A percentile compares a stretch with the other conserved stretches of the same genome.
These are phyloP conservation scores for Colletotrichum sp. DNA, from an alignment of 2,329 filamentous ascomycete genomes.

Conservation along the genomic window DNA sequence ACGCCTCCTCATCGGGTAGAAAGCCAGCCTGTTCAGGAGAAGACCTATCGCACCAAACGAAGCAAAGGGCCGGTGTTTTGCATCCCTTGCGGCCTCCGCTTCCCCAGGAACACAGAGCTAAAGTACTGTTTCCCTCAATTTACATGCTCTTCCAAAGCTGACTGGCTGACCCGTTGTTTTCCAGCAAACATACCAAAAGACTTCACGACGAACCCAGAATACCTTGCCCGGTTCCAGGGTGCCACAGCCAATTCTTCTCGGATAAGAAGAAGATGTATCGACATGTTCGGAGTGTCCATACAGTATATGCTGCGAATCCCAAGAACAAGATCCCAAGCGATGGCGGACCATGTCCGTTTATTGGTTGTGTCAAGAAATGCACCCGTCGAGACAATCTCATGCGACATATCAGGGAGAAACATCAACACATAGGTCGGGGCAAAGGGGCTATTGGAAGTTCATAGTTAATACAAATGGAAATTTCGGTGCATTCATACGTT, in stretches of 20 bases:
- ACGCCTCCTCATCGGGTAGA: neutral
- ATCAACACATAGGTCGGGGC: neutral
- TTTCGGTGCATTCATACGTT: too few relatives aligned
- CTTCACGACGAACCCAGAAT: neutral
- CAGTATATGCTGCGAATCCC: neutral
- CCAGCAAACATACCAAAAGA: neutral
- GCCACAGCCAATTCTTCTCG: neutral
- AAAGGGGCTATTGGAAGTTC: neutral
- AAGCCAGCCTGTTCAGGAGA: neutral
- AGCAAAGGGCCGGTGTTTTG: neutral
- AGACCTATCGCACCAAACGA: neutral
- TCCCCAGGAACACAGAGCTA: neutral
- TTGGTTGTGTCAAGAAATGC: neutral
- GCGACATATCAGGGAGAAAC: neutral
- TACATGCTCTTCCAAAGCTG: neutral
- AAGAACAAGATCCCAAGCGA: neutral
- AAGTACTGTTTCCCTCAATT: neutral
- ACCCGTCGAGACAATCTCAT: neutral
- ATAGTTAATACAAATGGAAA: rapidly evolving
- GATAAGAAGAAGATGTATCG: neutral
- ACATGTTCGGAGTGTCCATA: neutral
- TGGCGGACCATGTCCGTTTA: neutral
- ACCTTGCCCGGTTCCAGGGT: neutral
- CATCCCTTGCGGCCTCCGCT: neutral
- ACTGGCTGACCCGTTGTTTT: neutral